Evolutionary conservation across 139 green algal species (phyloP).

Genomic region (Chlamydomonas urium): DNA sequence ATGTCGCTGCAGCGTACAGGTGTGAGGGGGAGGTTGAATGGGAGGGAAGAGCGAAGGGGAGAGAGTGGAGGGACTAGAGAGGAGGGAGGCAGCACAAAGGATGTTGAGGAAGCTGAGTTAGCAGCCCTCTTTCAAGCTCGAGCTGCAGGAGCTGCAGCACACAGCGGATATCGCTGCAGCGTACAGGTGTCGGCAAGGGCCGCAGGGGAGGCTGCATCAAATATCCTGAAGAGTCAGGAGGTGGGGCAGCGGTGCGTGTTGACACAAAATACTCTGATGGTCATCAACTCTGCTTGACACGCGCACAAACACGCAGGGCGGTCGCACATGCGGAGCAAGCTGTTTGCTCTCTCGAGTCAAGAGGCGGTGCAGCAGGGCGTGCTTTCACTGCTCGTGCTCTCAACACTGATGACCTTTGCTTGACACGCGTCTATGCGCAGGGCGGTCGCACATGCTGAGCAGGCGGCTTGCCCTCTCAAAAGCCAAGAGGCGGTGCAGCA

Average conservation of each 20-base stretch:
- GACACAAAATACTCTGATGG: too few relatives aligned
- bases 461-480: not conserved
- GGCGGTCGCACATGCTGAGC: slow-evolving; percentile 29
- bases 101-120: not conserved
- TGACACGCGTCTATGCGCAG: not conserved
- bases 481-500: slow-evolving; percentile 12
- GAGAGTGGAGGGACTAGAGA: too few relatives aligned
- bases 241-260: too few relatives aligned
- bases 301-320: not conserved
- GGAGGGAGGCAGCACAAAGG: slow-evolving; percentile 23
- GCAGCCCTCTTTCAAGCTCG: slow-evolving; percentile 5
- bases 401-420: too few relatives aligned
- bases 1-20: slow-evolving; percentile 27
- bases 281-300: not conserved
- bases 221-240: too few relatives aligned
- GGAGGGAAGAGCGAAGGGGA: too few relatives aligned
- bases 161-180: slow-evolving; percentile 14
- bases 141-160: slow-evolving; percentile 14
- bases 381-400: too few relatives aligned
- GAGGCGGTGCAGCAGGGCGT: slow-evolving; percentile 18
- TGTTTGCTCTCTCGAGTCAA: not conserved
- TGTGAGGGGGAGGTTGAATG: too few relatives aligned
- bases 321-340: slow-evolving; percentile 25
- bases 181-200: too few relatives aligned
- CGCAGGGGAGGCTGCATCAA: too few relatives aligned